phyloP scores from a whole-genome alignment of 1,284 basidiomycete species.

The Gomphus bonarii region DNA sequence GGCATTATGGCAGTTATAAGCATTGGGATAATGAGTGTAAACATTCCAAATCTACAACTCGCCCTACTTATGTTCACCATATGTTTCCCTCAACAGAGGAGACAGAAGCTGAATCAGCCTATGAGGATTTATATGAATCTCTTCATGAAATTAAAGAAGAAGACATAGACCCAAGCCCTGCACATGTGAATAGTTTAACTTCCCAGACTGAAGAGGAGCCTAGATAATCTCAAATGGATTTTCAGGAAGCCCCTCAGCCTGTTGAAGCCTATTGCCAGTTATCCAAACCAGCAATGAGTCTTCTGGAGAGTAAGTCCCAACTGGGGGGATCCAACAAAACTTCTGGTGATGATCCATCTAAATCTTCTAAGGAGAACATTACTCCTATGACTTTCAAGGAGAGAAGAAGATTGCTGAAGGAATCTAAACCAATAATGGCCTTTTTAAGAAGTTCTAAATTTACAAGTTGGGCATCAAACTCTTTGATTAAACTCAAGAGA shows the following conservation, averaged over 20 bases:
- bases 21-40: constrained; percentile 27
- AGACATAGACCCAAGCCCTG: no score
- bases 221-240: neutral
- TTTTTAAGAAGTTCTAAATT: neutral
- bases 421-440: neutral
- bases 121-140: constrained; percentile 17
- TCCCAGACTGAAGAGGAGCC: neutral
- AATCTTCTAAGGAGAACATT: no score
- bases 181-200: no score
- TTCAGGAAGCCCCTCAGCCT: neutral
- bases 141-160: neutral
- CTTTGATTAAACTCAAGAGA: constrained; percentile 6
- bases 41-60: constrained; percentile 9
- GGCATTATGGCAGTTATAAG: constrained; percentile 25
- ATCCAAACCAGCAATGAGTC: constrained; percentile 5
- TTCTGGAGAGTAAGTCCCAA: constrained; percentile 8
- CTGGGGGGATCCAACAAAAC: constrained; percentile 13
- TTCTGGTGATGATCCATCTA: neutral
- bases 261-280: neutral
- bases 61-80: constrained; percentile 16
- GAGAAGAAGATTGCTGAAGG: neutral
- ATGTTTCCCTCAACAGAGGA: constrained; percentile 9
- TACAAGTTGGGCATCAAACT: neutral
- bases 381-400: no score
- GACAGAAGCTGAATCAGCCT: constrained; percentile 16